Percentiles rank a stretch among this genome's conserved stretches.
These are phyloP conservation scores for Endoconidiophora polonica DNA, from an alignment of 2,329 filamentous ascomycete species.

Conservation along the genomic window DNA sequence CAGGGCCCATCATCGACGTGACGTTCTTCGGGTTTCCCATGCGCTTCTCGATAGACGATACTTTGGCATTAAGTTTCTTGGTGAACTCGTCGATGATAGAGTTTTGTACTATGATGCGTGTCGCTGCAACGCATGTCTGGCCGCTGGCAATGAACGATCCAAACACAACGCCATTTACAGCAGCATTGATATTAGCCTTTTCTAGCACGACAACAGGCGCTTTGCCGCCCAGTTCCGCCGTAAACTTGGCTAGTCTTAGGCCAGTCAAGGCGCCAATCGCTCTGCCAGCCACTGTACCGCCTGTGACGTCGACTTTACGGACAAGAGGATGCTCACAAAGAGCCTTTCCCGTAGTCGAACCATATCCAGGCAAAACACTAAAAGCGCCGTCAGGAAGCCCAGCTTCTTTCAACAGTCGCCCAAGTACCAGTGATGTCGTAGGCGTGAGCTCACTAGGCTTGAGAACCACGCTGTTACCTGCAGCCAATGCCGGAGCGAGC, in stretches of 20 bases:
- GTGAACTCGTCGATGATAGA: slow-evolving; percentile 37
- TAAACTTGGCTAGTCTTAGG: slow-evolving; percentile 46
- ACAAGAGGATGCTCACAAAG: slow-evolving; percentile 51
- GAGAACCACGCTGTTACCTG: slow-evolving; percentile 33
- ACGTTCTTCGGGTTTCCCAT: slow-evolving; percentile 22
- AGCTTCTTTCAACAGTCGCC: slow-evolving; percentile 47
- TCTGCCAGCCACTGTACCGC: slow-evolving; percentile 52
- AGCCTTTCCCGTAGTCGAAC: slow-evolving; percentile 48
- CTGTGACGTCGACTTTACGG: slow-evolving; percentile 62
- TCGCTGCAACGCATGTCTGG: slow-evolving; percentile 44
- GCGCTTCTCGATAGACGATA: slow-evolving; percentile 23
- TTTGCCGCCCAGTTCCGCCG: slow-evolving; percentile 51
- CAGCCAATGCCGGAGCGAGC: slow-evolving; percentile 30
- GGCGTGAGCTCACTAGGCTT: slow-evolving; percentile 40
- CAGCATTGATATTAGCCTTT: slow-evolving; percentile 46
- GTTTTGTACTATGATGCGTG: slow-evolving; percentile 40
- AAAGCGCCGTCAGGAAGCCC: slow-evolving; percentile 62
- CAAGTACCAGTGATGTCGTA: slow-evolving; percentile 22
- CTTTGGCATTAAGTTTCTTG: slow-evolving; percentile 35
- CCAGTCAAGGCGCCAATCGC: slow-evolving; percentile 54
- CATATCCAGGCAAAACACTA: slow-evolving; percentile 57
- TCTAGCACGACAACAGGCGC: slow-evolving; percentile 48
- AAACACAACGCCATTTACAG: slow-evolving; percentile 33
- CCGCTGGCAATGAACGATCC: slow-evolving; percentile 37
- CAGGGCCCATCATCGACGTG: slow-evolving; percentile 26